phyloP scores from a whole-genome alignment of 768 basidiomycete genomes.

The Russula sp. region DNA sequence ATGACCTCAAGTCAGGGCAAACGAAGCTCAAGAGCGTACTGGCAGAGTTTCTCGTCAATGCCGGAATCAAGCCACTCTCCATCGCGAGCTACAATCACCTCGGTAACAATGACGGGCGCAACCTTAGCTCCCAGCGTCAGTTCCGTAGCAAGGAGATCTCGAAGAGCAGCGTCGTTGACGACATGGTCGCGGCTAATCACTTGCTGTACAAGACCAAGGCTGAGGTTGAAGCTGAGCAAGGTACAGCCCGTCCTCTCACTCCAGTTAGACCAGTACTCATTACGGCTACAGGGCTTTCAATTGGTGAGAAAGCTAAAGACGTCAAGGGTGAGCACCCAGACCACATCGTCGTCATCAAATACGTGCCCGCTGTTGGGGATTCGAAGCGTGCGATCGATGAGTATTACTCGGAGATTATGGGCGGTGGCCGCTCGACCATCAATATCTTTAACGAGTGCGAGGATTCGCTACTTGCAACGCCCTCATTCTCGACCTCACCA shows the following conservation, averaged over 20 bases:
- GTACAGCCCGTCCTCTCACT: background rate
- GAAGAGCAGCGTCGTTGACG: slow-evolving; percentile 96
- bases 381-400: slow-evolving; percentile 99
- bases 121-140: slow-evolving; percentile 84
- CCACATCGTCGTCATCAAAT: slow-evolving; percentile 96
- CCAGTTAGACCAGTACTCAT: background rate
- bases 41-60: slow-evolving; percentile 98
- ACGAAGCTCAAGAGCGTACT: slow-evolving; percentile 96
- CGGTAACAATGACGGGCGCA: slow-evolving; percentile 96
- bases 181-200: slow-evolving; percentile 93
- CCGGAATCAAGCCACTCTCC: slow-evolving; percentile 95
- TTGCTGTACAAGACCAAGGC: slow-evolving; percentile 84
- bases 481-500: slow-evolving; percentile 92
- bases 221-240: slow-evolving; percentile 32
- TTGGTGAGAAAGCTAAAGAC: slow-evolving; percentile 47
- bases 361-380: slow-evolving; percentile 94
- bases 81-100: slow-evolving; percentile 99
- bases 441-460: slow-evolving; percentile 99
- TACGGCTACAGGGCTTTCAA: slow-evolving; percentile 37
- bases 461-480: slow-evolving; percentile 95
- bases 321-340: slow-evolving; percentile 96
- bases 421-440: slow-evolving; percentile 90
- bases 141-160: slow-evolving; percentile 99
- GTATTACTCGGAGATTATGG: slow-evolving; percentile 98
- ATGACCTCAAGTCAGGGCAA: slow-evolving; percentile 97